phyloP scores from a whole-genome alignment of 257 asterid genomes.

The Thymus mandschuricus region DNA sequence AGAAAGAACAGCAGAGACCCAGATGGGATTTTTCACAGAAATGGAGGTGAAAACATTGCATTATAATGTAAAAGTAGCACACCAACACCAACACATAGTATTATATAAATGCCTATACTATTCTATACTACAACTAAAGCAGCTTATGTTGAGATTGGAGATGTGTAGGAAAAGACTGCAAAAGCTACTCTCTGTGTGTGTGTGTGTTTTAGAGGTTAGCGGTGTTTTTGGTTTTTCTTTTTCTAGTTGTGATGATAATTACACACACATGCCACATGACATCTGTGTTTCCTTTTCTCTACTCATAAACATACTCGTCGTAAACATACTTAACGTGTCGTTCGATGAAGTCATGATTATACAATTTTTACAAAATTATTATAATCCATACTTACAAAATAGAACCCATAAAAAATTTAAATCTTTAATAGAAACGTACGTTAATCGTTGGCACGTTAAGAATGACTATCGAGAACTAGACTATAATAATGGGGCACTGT shows the following conservation, averaged over 20 bases:
- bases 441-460: too few relatives aligned
- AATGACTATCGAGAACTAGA: neutral
- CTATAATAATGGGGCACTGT: constrained; percentile 34
- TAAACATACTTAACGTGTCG: too few relatives aligned
- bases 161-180: constrained; percentile 32
- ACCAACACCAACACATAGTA: neutral
- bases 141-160: constrained; percentile 41
- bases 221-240: constrained; percentile 27
- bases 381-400: neutral
- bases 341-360: too few relatives aligned
- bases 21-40: constrained; percentile 37
- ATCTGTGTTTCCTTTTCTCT: constrained; percentile 19
- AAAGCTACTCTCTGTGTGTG: constrained; percentile 28
- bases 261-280: constrained; percentile 35
- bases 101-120: neutral
- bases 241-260: constrained; percentile 30
- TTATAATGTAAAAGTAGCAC: constrained; percentile 26
- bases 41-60: constrained; percentile 36
- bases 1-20: constrained; percentile 41
- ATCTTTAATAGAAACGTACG: too few relatives aligned
- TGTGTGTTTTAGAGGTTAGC: constrained; percentile 4
- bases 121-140: neutral
- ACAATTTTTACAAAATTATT: too few relatives aligned
- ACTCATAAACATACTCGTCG: neutral
- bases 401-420: too few relatives aligned